Base-by-base conservation (phyloP, 2,329 filamentous ascomycete genomes). In the Fusarium abutilonis region DNA sequence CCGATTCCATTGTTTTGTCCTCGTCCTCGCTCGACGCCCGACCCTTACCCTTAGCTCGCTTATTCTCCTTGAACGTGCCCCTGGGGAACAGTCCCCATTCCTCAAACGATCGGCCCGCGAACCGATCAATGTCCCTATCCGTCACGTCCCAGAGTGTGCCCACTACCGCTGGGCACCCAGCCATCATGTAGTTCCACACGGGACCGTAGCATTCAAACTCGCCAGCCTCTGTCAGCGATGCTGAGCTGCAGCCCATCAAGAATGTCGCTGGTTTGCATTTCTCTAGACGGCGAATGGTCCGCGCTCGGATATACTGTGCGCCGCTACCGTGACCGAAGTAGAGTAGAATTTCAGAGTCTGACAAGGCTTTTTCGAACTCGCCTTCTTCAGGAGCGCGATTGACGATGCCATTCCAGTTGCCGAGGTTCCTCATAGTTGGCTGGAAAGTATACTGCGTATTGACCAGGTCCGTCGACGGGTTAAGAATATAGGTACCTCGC, bases 91-190 rank as follows among this genome's bases (percentile, higher is more conserved):
- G 75, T 0, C 95, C 95, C 95, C 95, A 99, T 69, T 89, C 84
- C 73, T 95, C 90, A 73, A 97, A 90, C 3, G 90, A 81, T 23
- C 84, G 82, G 31, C 89, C 87, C 0, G 93, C 91, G 75, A 97
- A 96, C 15, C 93, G 90, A 78, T 99, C 96, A 74, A 97, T 97
- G 75, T 99, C 95, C 70, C 91, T 91, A 74, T 99, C 95, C 9
- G 95, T 99, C 45, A 99, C 95, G 75, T 99, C 95, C 95, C 95
- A 99, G 34, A 99, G 81, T 14, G 93, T 97, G 41, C 93, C 95
- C 3, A 98, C 88, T 9, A 98, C 86, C 0, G 94, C 93, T 4
- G 92, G 93, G 67, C 85, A 87, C 1, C 92, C 94, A 0, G 93
- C 93, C 67, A 94, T 88, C 77, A 99, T 88, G 77, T 98, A 98